A percentile compares a stretch with the other conserved stretches of the same genome.
These are phyloP conservation scores for Trametes gibbosa DNA, from an alignment of 768 basidiomycete species.

Conservation along the genomic window DNA sequence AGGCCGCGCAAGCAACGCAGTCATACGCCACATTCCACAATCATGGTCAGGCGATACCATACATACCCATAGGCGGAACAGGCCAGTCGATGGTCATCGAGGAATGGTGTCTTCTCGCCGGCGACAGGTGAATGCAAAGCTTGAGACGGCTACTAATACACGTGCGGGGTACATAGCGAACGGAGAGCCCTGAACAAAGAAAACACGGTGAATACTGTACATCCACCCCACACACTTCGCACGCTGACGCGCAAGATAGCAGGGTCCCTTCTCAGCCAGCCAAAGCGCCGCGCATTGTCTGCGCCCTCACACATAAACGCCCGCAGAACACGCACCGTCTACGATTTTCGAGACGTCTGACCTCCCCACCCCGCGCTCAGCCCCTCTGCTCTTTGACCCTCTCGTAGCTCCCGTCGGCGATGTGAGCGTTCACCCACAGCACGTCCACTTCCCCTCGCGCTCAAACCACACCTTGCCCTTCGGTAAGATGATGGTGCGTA, in stretches of 20 bases:
- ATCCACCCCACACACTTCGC: background rate
- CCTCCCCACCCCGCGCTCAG: background rate
- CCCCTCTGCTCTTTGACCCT: background rate
- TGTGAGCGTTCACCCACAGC: constrained; percentile 12
- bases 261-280: background rate
- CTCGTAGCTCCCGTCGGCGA: background rate
- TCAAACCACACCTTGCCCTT: constrained; percentile 61
- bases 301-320: background rate
- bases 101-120: too few species aligned
- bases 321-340: background rate
- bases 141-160: background rate
- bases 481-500: constrained; percentile 63
- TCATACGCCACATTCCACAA: too few species aligned
- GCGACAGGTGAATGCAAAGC: background rate
- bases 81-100: too few species aligned
- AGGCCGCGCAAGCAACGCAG: too few species aligned
- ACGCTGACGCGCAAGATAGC: background rate
- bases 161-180: background rate
- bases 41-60: too few species aligned
- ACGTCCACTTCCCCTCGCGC: constrained; percentile 23
- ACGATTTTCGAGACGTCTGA: background rate
- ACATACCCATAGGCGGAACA: too few species aligned
- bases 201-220: constrained; percentile 6
- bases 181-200: background rate
- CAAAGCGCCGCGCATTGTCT: background rate